phyloP scores from a whole-genome alignment of 805 yeast species.

The Wickerhamiella sergipiensis region DNA sequence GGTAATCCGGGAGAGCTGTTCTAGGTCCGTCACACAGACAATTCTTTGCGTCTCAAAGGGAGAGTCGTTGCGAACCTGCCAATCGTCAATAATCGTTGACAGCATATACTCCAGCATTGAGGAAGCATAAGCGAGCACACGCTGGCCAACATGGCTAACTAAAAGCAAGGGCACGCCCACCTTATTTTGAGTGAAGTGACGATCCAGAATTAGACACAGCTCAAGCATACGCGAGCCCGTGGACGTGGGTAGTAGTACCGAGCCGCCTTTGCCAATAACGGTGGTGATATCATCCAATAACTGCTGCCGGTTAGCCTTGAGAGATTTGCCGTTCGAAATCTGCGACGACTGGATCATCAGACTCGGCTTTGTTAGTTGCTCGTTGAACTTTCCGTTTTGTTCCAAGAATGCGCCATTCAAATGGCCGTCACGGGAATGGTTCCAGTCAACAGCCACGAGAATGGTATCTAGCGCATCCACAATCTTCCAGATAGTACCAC shows the following conservation, averaged over 20 bases:
- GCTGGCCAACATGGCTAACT: slow-evolving; percentile 66
- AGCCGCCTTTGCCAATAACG: slow-evolving; percentile 60
- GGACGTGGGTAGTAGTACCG: slow-evolving; percentile 71
- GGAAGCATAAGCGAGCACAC: slow-evolving; percentile 66
- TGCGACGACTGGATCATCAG: slow-evolving; percentile 63
- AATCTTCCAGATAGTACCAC: slow-evolving; percentile 84
- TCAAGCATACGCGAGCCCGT: slow-evolving; percentile 74
- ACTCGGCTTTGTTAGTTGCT: slow-evolving; percentile 56
- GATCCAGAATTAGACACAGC: slow-evolving; percentile 58
- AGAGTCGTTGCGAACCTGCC: slow-evolving; percentile 60
- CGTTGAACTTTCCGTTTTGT: slow-evolving; percentile 45
- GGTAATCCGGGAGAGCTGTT: slow-evolving; percentile 23
- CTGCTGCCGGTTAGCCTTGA: slow-evolving; percentile 49
- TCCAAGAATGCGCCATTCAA: slow-evolving; percentile 59
- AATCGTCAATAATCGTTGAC: slow-evolving; percentile 64
- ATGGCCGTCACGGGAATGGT: slow-evolving; percentile 80
- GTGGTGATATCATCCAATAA: slow-evolving; percentile 51
- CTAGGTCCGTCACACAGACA: slow-evolving; percentile 46
- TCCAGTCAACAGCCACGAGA: slow-evolving; percentile 89
- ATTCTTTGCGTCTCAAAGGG: slow-evolving; percentile 68
- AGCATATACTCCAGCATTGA: slow-evolving; percentile 96
- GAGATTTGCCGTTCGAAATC: slow-evolving; percentile 36
- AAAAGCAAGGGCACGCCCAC: slow-evolving; percentile 47
- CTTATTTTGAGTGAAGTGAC: slow-evolving; percentile 35
- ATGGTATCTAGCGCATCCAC: slow-evolving; percentile 62